Percentiles rank a stretch among this genome's conserved stretches.
Conservation (phyloP, 257 asterid genomes). For the Pogostemon cablin region DNA sequence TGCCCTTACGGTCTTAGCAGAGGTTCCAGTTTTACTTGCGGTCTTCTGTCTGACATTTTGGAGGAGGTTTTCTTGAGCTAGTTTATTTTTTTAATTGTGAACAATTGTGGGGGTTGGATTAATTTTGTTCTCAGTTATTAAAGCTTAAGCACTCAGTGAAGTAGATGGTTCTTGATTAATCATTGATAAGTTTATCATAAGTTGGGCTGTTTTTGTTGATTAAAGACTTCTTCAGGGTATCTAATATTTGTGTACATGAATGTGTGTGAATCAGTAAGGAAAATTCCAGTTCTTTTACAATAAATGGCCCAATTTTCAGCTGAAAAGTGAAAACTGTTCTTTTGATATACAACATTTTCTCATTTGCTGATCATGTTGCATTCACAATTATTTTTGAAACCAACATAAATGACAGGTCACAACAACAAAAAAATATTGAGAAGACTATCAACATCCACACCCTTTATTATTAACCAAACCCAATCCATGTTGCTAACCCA, state of each 20-base stretch:
- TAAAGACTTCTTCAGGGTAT: not conserved
- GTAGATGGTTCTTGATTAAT: slow-evolving; percentile 27
- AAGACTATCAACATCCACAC: too few species aligned
- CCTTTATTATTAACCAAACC: too few species aligned
- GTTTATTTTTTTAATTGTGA: slow-evolving; percentile 27
- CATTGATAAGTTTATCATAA: slow-evolving; percentile 29
- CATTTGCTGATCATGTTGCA: too few species aligned
- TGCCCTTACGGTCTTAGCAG: slow-evolving; percentile 38
- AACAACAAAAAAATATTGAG: too few species aligned
- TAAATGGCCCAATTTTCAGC: slow-evolving; percentile 1
- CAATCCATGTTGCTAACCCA: too few species aligned
- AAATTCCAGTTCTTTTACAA: not conserved
- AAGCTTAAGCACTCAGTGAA: slow-evolving; percentile 27
- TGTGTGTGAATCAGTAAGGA: slow-evolving; percentile 1
- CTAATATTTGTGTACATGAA: slow-evolving; percentile 7
- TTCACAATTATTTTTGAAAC: too few species aligned
- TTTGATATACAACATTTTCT: not conserved
- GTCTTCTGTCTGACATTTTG: slow-evolving; percentile 48
- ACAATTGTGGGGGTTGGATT: slow-evolving; percentile 11
- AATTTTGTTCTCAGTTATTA: slow-evolving; percentile 25
- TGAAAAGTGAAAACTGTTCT: not conserved
- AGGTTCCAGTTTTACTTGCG: slow-evolving; percentile 59
- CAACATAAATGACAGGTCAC: too few species aligned
- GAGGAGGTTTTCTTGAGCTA: slow-evolving; percentile 34
- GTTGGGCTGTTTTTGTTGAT: slow-evolving; percentile 10